These are phyloP conservation scores for Mucor circinelloides DNA, from an alignment of 371 early-diverging fungal species.

Conservation along the genomic window DNA sequence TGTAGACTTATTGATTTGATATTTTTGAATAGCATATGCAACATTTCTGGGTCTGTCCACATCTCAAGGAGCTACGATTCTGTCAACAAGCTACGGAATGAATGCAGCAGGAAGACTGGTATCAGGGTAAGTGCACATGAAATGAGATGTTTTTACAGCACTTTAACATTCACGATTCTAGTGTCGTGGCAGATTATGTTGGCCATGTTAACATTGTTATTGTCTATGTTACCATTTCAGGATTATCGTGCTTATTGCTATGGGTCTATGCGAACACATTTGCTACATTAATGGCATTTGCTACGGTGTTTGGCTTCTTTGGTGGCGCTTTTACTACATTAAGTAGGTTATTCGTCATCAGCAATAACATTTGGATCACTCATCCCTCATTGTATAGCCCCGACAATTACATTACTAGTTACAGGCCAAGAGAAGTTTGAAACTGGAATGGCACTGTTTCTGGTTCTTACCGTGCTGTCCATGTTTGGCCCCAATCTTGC, in stretches of 20 bases:
- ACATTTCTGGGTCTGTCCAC: slow-evolving; percentile 21
- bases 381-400: slow-evolving; percentile 8
- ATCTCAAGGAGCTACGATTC: slow-evolving; percentile 26
- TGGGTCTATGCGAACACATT: slow-evolving; percentile 52
- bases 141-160: neutral
- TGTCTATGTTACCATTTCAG: slow-evolving; percentile 28
- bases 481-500: slow-evolving; percentile 44
- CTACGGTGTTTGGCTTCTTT: slow-evolving; percentile 39
- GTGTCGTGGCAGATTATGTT: slow-evolving; percentile 33
- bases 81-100: slow-evolving; percentile 25
- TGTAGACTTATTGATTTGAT: neutral
- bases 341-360: slow-evolving; percentile 13
- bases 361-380: neutral
- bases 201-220: slow-evolving; percentile 46
- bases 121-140: slow-evolving; percentile 20
- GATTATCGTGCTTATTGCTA: slow-evolving; percentile 30
- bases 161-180: neutral
- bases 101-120: slow-evolving; percentile 26
- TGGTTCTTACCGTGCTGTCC: slow-evolving; percentile 23
- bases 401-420: slow-evolving; percentile 33
- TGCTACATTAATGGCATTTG: slow-evolving; percentile 32
- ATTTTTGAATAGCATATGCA: slow-evolving; percentile 25
- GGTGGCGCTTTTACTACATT: slow-evolving; percentile 41
- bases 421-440: slow-evolving; percentile 36
- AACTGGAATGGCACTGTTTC: slow-evolving; percentile 30